Evolutionary conservation across 176 grass and related monocot genomes (phyloP), one percentile per base, ranked within the genome.

Genomic region (Zea luxurians): DNA sequence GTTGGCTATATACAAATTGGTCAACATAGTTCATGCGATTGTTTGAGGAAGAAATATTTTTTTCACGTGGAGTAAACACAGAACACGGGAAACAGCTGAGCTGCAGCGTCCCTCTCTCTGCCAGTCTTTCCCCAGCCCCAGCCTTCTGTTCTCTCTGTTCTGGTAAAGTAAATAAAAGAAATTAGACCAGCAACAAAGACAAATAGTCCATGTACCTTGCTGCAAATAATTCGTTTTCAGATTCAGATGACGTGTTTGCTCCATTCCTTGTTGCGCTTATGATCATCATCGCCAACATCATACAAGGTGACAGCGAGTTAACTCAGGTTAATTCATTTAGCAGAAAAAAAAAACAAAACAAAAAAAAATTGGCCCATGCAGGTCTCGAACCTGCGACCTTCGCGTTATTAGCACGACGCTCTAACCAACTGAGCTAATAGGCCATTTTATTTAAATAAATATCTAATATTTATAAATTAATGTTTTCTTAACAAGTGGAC

Each of bases 361-460:
- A n/a, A n/a, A n/a, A n/a, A n/a, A n/a, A 17, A 57, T 57, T 79
- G 64, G 64, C 64, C 63, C 77, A 79, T 69, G 40, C 64, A 79
- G 77, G 64, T 68, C 60, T 97, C 83, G 80, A 91, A 93, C 88
- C 91, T 93, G 82, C 84, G 91, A 93, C 91, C 78, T 90, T 90
- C 88, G 84, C 88, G 88, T 90, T 90, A 93, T 93, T 93, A 93
- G 88, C 91, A 93, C 91, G 87, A 93, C 88, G 87, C 87, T 90
- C 84, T 90, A 90, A 93, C 88, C 91, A 86, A 46, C 87, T 89
- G 88, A 90, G 83, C 88, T 90, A 90, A 90, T 86, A 86, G 83
- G 88, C 87, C 87, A 18, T n/a, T n/a, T n/a, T n/a, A n/a, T n/a
- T n/a, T n/a, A n/a, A n/a, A n/a, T n/a, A n/a, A n/a, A n/a, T n/a